These are phyloP conservation scores for Aspergillus steynii DNA, from an alignment of 495 filamentous ascomycete genomes.

Conservation along the genomic window DNA sequence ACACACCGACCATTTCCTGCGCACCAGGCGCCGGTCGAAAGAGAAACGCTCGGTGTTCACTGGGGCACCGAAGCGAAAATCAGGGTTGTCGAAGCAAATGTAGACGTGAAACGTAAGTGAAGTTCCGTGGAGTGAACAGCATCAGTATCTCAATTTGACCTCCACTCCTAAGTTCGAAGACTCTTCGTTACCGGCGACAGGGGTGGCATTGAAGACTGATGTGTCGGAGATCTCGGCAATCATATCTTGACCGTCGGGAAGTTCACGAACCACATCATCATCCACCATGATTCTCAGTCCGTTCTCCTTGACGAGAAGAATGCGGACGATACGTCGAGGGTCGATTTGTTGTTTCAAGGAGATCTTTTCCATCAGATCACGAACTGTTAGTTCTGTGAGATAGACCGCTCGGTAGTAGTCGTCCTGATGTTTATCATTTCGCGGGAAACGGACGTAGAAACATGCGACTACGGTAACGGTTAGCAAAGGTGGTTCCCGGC, in stretches of 20 bases:
- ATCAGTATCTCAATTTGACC: constrained; percentile 43
- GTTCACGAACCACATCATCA: constrained; percentile 83
- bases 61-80: background rate
- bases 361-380: constrained; percentile 68
- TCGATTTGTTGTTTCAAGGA: constrained; percentile 80
- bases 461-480: constrained; percentile 64
- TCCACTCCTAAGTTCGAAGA: constrained; percentile 29
- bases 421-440: constrained; percentile 52
- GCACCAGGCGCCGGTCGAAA: constrained; percentile 23
- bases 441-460: constrained; percentile 73
- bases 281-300: constrained; percentile 85
- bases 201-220: constrained; percentile 14
- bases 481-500: constrained; percentile 3
- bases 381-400: constrained; percentile 69
- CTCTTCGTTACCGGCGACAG: constrained; percentile 10
- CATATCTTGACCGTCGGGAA: constrained; percentile 92
- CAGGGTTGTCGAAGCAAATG: background rate
- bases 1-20: constrained; percentile 3
- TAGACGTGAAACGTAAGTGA: background rate
- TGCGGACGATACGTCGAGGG: constrained; percentile 62
- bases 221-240: constrained; percentile 58
- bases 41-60: constrained; percentile 2
- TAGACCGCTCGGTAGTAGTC: constrained; percentile 87
- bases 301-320: constrained; percentile 66
- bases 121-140: background rate